Conservation (phyloP, 2,329 filamentous ascomycete species). For the Hypocreales sp. region DNA sequence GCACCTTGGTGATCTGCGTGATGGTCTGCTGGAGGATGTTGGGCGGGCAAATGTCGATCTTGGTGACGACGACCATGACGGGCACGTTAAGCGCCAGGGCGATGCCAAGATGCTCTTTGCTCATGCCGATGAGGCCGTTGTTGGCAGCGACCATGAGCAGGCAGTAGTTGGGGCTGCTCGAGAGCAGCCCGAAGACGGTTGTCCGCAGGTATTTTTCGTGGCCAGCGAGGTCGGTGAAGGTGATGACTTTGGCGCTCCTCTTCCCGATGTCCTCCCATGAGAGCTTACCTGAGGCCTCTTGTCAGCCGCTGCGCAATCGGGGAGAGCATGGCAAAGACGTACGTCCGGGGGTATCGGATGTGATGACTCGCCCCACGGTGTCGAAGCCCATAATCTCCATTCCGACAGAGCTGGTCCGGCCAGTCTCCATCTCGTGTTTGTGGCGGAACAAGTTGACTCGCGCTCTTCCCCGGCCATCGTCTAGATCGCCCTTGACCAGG, state of each 20-base stretch:
- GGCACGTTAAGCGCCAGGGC: slow-evolving; percentile 89
- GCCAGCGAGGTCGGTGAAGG: slow-evolving; percentile 87
- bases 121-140: slow-evolving; percentile 95
- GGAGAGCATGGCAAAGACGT: slow-evolving; percentile 23
- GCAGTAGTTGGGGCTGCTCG: slow-evolving; percentile 93
- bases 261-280: slow-evolving; percentile 98
- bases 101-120: slow-evolving; percentile 92
- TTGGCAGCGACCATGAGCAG: slow-evolving; percentile 97
- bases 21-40: slow-evolving; percentile 92
- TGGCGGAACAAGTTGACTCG: slow-evolving; percentile 93
- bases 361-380: slow-evolving; percentile 66
- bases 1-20: slow-evolving; percentile 76
- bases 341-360: slow-evolving; percentile 67
- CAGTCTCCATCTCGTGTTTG: slow-evolving; percentile 94
- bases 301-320: background rate
- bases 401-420: slow-evolving; percentile 86
- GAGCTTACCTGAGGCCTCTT: slow-evolving; percentile 34
- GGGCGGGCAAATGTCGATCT: slow-evolving; percentile 95
- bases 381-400: slow-evolving; percentile 99
- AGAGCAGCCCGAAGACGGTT: slow-evolving; percentile 88
- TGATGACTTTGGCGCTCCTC: slow-evolving; percentile 89
- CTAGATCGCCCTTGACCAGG: slow-evolving; percentile 84
- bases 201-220: slow-evolving; percentile 92
- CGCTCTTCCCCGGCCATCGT: slow-evolving; percentile 86
- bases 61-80: slow-evolving; percentile 94